phyloP scores from a whole-genome alignment of 164 flowering plant species.

The Euptelea pleiosperma region DNA sequence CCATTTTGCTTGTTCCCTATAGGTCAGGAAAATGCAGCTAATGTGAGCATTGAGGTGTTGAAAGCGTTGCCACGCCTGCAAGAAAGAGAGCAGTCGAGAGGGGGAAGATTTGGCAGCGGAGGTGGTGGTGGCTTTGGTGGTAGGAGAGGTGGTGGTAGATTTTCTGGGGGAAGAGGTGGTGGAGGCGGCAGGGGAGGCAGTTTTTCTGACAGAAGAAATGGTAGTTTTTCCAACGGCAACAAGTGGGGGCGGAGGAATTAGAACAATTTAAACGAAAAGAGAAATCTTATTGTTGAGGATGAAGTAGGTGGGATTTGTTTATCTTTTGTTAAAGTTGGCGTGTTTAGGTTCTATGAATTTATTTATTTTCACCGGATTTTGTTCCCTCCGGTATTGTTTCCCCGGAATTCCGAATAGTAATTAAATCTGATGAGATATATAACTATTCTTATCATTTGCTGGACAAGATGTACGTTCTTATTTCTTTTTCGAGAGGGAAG shows the following conservation, averaged over 20 bases:
- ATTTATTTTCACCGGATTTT: no score
- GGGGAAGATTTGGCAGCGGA: slow-evolving; percentile 56
- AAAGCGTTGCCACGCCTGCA: slow-evolving; percentile 59
- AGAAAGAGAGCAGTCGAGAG: slow-evolving; percentile 49
- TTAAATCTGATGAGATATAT: no score
- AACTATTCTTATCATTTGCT: no score
- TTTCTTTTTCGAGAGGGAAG: no score
- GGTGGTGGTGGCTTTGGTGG: slow-evolving; percentile 37
- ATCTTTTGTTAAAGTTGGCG: no score
- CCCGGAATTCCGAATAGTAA: no score
- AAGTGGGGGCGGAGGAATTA: slow-evolving; percentile 8
- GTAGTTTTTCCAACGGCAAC: slow-evolving; percentile 25
- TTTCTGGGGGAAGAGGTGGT: slow-evolving; percentile 29
- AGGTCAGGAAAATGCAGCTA: slow-evolving; percentile 78
- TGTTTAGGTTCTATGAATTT: no score
- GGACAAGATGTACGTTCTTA: no score
- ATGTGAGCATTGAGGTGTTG: slow-evolving; percentile 62
- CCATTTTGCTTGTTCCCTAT: slow-evolving; percentile 9
- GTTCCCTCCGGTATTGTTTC: no score
- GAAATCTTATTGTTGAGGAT: background rate
- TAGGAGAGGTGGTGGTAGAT: slow-evolving; percentile 36
- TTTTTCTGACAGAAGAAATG: slow-evolving; percentile 29
- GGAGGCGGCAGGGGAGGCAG: slow-evolving; percentile 19
- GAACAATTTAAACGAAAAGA: background rate
- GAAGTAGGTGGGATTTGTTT: no score